phyloP scores from a whole-genome alignment of 306 rosid species.

The Casuarina cunninghamiana region DNA sequence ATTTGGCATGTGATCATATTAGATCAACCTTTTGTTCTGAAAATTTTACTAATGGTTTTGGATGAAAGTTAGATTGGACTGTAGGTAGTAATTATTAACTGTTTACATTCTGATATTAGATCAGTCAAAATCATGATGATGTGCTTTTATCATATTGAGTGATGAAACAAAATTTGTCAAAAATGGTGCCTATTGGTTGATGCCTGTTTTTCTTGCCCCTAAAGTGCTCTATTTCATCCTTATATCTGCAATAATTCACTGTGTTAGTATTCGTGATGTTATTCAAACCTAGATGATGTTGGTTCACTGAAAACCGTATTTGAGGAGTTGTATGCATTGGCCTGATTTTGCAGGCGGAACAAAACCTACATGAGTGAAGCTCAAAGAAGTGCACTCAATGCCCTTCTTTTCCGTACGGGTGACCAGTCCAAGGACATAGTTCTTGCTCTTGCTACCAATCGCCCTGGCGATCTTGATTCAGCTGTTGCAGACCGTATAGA shows the following conservation, averaged over 20 bases:
- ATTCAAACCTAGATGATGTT: not conserved
- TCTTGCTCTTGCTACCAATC: slow-evolving; percentile 96
- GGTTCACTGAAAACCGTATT: slow-evolving; percentile 4
- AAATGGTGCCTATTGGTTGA: not conserved
- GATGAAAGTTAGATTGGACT: too few relatives aligned
- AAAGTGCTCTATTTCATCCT: not conserved
- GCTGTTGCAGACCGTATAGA: slow-evolving; percentile 95
- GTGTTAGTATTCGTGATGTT: not conserved
- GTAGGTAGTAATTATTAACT: too few relatives aligned
- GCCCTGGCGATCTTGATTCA: slow-evolving; percentile 95
- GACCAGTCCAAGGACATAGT: slow-evolving; percentile 98
- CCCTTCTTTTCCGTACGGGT: slow-evolving; percentile 95
- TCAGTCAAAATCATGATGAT: too few relatives aligned
- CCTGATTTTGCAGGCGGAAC: slow-evolving; percentile 72
- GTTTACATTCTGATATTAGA: too few relatives aligned
- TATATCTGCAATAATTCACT: not conserved
- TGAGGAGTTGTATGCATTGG: slow-evolving; percentile 24
- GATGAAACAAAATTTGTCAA: too few relatives aligned
- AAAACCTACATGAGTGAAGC: slow-evolving; percentile 99
- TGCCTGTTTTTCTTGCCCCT: not conserved
- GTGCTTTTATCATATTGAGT: too few relatives aligned
- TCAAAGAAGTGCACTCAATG: slow-evolving; percentile 97
- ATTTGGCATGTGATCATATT: too few relatives aligned
- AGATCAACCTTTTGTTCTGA: too few relatives aligned
- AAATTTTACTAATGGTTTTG: too few relatives aligned